These are phyloP conservation scores for Omphalotus olearius DNA, from an alignment of 1,284 basidiomycete genomes.

Conservation along the genomic window DNA sequence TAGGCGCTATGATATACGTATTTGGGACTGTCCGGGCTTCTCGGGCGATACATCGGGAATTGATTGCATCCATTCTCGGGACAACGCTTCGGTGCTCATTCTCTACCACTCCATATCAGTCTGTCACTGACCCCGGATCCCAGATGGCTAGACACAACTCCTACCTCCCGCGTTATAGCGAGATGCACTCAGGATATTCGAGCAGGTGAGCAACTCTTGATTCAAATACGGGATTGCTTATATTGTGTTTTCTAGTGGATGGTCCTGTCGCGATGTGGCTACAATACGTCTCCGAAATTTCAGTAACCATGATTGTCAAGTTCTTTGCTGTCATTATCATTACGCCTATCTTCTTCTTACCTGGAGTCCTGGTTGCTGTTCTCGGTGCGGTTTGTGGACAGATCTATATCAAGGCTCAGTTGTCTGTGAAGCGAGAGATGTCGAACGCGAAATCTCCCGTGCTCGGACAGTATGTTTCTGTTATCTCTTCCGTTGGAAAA, in stretches of 20 bases:
- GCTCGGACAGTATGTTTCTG: slow-evolving; percentile 32
- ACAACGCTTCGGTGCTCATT: slow-evolving; percentile 29
- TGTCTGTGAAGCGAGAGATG: slow-evolving; percentile 76
- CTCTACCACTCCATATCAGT: neutral
- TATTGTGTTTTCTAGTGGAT: slow-evolving; percentile 13
- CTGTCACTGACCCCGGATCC: neutral
- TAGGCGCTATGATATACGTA: slow-evolving; percentile 20
- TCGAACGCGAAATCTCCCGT: slow-evolving; percentile 66
- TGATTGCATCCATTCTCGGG: slow-evolving; percentile 53
- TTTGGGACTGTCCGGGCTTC: slow-evolving; percentile 48
- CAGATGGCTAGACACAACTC: slow-evolving; percentile 45
- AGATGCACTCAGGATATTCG: slow-evolving; percentile 58
- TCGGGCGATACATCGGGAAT: slow-evolving; percentile 48
- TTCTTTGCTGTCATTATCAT: slow-evolving; percentile 38
- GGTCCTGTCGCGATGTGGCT: slow-evolving; percentile 18
- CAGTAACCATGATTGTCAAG: slow-evolving; percentile 31
- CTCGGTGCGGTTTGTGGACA: slow-evolving; percentile 26
- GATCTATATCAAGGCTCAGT: slow-evolving; percentile 70
- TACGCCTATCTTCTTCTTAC: slow-evolving; percentile 35
- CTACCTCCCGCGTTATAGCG: slow-evolving; percentile 53
- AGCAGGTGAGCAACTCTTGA: slow-evolving; percentile 22
- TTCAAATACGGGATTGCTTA: neutral
- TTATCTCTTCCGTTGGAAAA: neutral
- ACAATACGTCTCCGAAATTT: slow-evolving; percentile 17
- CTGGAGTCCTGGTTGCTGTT: slow-evolving; percentile 34